A percentile compares a stretch with the other conserved stretches of the same genome.
Evolutionary conservation across 805 yeast genomes (phyloP).

Genomic region (Candida germanica): DNA sequence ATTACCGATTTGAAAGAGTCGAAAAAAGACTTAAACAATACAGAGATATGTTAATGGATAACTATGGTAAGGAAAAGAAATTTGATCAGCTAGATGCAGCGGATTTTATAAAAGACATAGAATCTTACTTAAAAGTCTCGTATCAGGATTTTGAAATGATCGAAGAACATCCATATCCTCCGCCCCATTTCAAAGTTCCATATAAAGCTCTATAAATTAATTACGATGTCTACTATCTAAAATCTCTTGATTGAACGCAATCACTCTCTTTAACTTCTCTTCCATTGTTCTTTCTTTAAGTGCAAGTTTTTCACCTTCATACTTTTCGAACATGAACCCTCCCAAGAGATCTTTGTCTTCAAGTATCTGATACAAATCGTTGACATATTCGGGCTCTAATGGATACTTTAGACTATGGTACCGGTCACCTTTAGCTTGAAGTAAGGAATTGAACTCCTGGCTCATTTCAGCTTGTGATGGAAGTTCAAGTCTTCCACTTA

Average conservation of each 20-base stretch:
- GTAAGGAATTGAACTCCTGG: conserved; percentile 26
- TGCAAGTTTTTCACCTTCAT: conserved; percentile 6
- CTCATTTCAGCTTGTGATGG: conserved; percentile 39
- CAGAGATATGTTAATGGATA: conserved; percentile 6
- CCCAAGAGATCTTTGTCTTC: conserved; percentile 5
- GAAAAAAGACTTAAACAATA: conserved; percentile 19
- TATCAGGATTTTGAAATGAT: conserved; percentile 34
- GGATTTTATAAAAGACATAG: conserved; percentile 26
- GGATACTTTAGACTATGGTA: conserved; percentile 49
- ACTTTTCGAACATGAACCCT: conserved; percentile 7
- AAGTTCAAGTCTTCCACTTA: conserved; percentile 40
- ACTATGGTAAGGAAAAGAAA: conserved; percentile 9
- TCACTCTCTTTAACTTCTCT: conserved; percentile 4
- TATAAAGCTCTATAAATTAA: conserved; percentile 11
- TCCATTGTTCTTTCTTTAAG: conserved; percentile 1
- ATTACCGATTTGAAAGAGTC: conserved; percentile 23
- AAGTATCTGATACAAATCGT: conserved; percentile 27
- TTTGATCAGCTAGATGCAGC: conserved; percentile 38
- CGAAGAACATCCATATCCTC: conserved; percentile 8
- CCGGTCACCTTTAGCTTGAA: conserved; percentile 20
- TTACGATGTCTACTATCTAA: conserved; percentile 1
- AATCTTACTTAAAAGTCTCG: conserved; percentile 20
- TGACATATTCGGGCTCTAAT: conserved; percentile 57
- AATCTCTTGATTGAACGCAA: conserved; percentile 1
- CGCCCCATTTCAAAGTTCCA: conserved; percentile 14